These are phyloP conservation scores for Ogataea hybrid DNA, from an alignment of 1,139 yeast species.

Conservation along the genomic window DNA sequence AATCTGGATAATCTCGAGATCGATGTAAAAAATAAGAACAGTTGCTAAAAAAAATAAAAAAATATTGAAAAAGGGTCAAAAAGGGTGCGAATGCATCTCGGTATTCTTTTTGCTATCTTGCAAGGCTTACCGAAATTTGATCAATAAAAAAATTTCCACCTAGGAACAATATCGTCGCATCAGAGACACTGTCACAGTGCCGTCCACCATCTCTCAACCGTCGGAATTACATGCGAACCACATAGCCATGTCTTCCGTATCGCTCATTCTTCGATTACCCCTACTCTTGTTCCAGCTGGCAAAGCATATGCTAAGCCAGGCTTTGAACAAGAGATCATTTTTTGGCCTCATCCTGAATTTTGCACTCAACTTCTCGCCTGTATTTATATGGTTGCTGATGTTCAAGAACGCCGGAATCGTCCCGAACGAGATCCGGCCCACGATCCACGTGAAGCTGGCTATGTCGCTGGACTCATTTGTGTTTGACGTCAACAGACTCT, in stretches of 20 bases:
- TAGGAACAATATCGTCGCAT: background rate
- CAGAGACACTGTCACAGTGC: background rate
- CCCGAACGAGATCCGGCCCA: constrained; percentile 55
- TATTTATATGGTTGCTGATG: constrained; percentile 54
- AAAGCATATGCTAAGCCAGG: constrained; percentile 32
- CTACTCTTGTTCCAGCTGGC: constrained; percentile 12
- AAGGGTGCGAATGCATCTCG: background rate
- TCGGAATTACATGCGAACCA: background rate
- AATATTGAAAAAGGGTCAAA: background rate
- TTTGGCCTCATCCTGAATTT: constrained; percentile 43
- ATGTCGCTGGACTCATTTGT: constrained; percentile 38
- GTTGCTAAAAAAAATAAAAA: no score
- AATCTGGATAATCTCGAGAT: background rate
- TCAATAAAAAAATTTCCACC: constrained; percentile 1
- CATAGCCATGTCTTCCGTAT: background rate
- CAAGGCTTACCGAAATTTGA: background rate
- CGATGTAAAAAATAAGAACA: no score
- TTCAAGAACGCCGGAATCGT: constrained; percentile 62
- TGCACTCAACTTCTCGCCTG: constrained; percentile 49
- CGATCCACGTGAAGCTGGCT: constrained; percentile 49
- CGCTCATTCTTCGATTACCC: constrained; percentile 6
- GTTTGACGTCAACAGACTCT: constrained; percentile 17
- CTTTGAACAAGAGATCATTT: constrained; percentile 41
- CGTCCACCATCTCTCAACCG: background rate
- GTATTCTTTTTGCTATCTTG: background rate